Evolutionary conservation across 345 rosid genomes (phyloP).

Genomic region (Kandelia obovata): DNA sequence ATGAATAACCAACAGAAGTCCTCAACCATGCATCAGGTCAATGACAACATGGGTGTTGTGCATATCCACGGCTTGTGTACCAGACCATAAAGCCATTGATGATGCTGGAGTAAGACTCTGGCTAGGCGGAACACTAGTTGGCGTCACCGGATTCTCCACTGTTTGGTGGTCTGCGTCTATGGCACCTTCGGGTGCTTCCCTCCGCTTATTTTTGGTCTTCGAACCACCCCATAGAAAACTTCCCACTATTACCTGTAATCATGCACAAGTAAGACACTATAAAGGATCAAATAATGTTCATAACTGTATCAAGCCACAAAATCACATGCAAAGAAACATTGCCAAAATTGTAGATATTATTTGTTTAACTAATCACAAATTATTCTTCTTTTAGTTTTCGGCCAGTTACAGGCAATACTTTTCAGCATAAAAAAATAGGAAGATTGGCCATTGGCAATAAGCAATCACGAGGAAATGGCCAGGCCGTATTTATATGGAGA

Average conservation of each 20-base stretch:
- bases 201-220: slow-evolving; percentile 68
- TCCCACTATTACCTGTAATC: slow-evolving; percentile 77
- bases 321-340: background rate
- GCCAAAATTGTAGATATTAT: too few relatives aligned
- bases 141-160: slow-evolving; percentile 38
- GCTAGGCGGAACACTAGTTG: slow-evolving; percentile 38
- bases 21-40: slow-evolving; percentile 90
- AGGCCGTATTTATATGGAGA: background rate
- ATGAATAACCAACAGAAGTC: slow-evolving; percentile 7
- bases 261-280: slow-evolving; percentile 9
- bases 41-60: slow-evolving; percentile 66
- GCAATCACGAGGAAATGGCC: too few relatives aligned
- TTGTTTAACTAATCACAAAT: too few relatives aligned
- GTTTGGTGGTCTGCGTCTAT: slow-evolving; percentile 41
- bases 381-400: too few relatives aligned
- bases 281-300: background rate
- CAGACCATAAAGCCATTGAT: slow-evolving; percentile 66
- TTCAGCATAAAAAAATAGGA: too few relatives aligned
- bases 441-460: too few relatives aligned
- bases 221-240: slow-evolving; percentile 83
- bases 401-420: too few relatives aligned
- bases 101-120: slow-evolving; percentile 61
- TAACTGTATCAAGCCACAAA: background rate
- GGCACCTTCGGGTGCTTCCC: slow-evolving; percentile 44
- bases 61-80: slow-evolving; percentile 66